phyloP scores from a whole-genome alignment of 768 basidiomycete species.

The Tephrocybe sp. region DNA sequence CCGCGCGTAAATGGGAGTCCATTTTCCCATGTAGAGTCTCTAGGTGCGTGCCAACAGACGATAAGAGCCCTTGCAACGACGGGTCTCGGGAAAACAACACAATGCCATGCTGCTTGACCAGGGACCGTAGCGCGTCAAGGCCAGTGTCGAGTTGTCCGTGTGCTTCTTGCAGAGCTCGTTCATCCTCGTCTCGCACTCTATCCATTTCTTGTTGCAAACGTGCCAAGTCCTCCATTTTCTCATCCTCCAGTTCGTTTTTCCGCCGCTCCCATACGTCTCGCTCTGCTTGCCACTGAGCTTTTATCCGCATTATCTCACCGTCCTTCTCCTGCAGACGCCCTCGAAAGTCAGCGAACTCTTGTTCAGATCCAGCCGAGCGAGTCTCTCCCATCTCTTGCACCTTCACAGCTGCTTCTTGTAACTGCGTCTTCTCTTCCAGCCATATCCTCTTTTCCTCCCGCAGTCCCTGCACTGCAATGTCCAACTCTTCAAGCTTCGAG shows the following conservation, averaged over 20 bases:
- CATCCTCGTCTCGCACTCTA: constrained; percentile 37
- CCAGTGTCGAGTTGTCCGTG: constrained; percentile 53
- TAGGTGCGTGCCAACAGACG: constrained; percentile 52
- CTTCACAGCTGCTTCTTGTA: constrained; percentile 38
- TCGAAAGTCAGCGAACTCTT: constrained; percentile 33
- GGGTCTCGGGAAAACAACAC: constrained; percentile 51
- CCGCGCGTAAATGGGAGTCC: constrained; percentile 39
- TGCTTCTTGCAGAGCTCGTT: constrained; percentile 33
- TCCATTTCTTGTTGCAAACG: constrained; percentile 52
- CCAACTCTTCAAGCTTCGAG: constrained; percentile 48
- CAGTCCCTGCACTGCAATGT: constrained; percentile 46
- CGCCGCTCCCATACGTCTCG: constrained; percentile 52
- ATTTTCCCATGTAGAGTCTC: constrained; percentile 45
- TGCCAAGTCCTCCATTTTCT: constrained; percentile 46
- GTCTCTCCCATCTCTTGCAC: constrained; percentile 40
- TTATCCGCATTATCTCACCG: constrained; percentile 35
- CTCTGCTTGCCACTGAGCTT: constrained; percentile 41
- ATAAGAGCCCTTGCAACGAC: constrained; percentile 48
- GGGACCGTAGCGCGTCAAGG: constrained; percentile 41
- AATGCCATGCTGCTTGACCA: constrained; percentile 60
- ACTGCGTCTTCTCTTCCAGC: constrained; percentile 45
- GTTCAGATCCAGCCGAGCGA: constrained; percentile 40
- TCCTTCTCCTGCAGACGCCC: constrained; percentile 42
- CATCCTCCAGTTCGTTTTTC: constrained; percentile 46
- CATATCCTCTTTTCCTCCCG: constrained; percentile 49